Evolutionary conservation across 2,329 filamentous ascomycete species (phyloP), one percentile per base, ranked within the genome.

Genomic region (Sclerotinia sclerotiorum): DNA sequence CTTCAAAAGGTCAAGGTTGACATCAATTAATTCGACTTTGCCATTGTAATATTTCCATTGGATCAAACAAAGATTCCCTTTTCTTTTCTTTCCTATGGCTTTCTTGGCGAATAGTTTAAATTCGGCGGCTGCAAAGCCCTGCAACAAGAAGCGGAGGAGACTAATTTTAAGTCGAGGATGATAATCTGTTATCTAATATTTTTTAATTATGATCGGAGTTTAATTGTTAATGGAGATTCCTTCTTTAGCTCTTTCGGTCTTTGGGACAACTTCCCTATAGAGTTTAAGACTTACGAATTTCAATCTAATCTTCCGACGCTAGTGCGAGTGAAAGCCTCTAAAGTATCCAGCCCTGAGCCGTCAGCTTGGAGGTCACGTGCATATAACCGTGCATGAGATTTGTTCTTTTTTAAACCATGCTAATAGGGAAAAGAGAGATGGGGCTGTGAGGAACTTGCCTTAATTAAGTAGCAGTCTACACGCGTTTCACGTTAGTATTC

Each of bases 91-190:
- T 60, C 17, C 54, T 27, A 27, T 60, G 44, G 63, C 57, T 46
- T 42, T 32, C 58, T 62, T 62, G 58, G 58, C 58, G 29, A 21
- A 49, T 32, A 51, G 3, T 24, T 49, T 35, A 39, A 24, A 49
- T 62, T 58, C 29, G 46, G 54, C 64, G 64, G 63, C 64, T 66
- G 54, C 44, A 48, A 56, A 56, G 39, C 13, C 39, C 39, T 15
- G 39, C 39, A 42, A 19, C 15, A 49, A 61, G 29, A 61, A 62
- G 58, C 44, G 58, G 58, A 62, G 58, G 46, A 49, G 29, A 49
- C n/a, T 46, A 57, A 24, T 39, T 57, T 29, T 35, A 42, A 42
- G 60, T 32, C n/a, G 54, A 55, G 24, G 58, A 62, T 55, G n/a
- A 55, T 35, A 35, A 56, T 35, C 54, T 56, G 54, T 56, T 56